A percentile compares a stretch with the other conserved stretches of the same genome.
phyloP scores from a whole-genome alignment of 768 basidiomycete genomes.

The Brasilioporus rufonigricans region DNA sequence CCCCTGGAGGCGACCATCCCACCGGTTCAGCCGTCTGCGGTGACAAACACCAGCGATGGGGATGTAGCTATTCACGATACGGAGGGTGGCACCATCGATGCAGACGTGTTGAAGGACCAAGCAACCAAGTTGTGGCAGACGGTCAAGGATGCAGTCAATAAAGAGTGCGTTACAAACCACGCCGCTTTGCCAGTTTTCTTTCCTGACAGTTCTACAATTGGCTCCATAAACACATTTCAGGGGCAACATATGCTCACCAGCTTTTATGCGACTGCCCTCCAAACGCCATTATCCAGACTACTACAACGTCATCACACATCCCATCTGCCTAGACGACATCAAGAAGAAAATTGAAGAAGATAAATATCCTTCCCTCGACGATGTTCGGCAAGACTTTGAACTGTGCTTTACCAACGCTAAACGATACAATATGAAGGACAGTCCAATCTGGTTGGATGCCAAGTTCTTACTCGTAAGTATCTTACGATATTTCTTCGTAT shows the following conservation, averaged over 20 bases:
- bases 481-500: neutral
- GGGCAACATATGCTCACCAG: conserved; percentile 58
- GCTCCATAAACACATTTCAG: conserved; percentile 41
- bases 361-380: conserved; percentile 60
- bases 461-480: conserved; percentile 70
- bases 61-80: conserved; percentile 16
- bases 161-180: conserved; percentile 73
- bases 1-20: conserved; percentile 40
- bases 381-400: conserved; percentile 70
- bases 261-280: conserved; percentile 68
- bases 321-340: conserved; percentile 88
- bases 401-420: conserved; percentile 80
- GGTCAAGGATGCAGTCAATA: conserved; percentile 79
- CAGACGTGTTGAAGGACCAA: conserved; percentile 51
- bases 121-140: conserved; percentile 74
- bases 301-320: conserved; percentile 72
- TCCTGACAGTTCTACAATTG: conserved; percentile 37
- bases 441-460: conserved; percentile 79
- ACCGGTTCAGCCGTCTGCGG: conserved; percentile 32
- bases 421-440: conserved; percentile 78
- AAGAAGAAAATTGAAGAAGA: conserved; percentile 68
- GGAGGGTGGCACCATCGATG: conserved; percentile 27
- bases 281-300: conserved; percentile 84
- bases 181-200: conserved; percentile 41
- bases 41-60: conserved; percentile 27